A percentile compares a stretch with the other conserved stretches of the same genome.
phyloP scores from a whole-genome alignment of 495 filamentous ascomycete species.

The Xylaria telfairii region DNA sequence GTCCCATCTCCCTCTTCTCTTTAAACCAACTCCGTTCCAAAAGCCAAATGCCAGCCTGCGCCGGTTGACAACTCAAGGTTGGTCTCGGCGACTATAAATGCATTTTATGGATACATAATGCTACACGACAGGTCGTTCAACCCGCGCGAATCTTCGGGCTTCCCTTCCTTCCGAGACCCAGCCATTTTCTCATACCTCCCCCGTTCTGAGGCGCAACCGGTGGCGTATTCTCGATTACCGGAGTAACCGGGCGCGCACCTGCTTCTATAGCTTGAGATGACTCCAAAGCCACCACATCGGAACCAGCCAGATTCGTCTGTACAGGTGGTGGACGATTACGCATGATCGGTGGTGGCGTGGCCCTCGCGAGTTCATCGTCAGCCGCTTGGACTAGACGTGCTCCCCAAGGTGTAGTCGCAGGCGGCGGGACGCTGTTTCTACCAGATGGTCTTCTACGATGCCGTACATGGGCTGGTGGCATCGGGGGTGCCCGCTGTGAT shows the following conservation, averaged over 20 bases:
- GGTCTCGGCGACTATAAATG: slow-evolving; percentile 4
- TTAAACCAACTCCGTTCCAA: not conserved
- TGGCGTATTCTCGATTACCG: slow-evolving; percentile 20
- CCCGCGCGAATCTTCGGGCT: slow-evolving; percentile 42
- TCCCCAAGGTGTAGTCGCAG: slow-evolving; percentile 34
- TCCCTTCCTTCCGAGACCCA: slow-evolving; percentile 43
- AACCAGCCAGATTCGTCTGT: slow-evolving; percentile 32
- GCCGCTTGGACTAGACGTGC: slow-evolving; percentile 25
- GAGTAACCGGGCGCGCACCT: slow-evolving; percentile 16
- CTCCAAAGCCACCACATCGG: slow-evolving; percentile 4
- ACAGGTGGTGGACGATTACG: slow-evolving; percentile 41
- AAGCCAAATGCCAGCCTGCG: slow-evolving; percentile 2
- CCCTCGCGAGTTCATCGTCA: slow-evolving; percentile 42
- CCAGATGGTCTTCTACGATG: slow-evolving; percentile 24
- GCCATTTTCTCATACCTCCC: slow-evolving; percentile 46
- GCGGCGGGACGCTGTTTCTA: slow-evolving; percentile 37
- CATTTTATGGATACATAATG: slow-evolving; percentile 16
- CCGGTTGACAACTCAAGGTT: not conserved
- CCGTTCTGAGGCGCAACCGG: slow-evolving; percentile 24
- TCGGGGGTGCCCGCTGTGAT: not conserved
- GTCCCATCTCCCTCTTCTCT: not conserved
- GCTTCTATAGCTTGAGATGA: slow-evolving; percentile 17
- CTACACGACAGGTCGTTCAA: slow-evolving; percentile 21
- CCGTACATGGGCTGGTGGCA: slow-evolving; percentile 26
- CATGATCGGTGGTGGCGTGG: slow-evolving; percentile 55